phyloP scores from a whole-genome alignment of 2,329 filamentous ascomycete species.

The Mariannaea elegans region DNA sequence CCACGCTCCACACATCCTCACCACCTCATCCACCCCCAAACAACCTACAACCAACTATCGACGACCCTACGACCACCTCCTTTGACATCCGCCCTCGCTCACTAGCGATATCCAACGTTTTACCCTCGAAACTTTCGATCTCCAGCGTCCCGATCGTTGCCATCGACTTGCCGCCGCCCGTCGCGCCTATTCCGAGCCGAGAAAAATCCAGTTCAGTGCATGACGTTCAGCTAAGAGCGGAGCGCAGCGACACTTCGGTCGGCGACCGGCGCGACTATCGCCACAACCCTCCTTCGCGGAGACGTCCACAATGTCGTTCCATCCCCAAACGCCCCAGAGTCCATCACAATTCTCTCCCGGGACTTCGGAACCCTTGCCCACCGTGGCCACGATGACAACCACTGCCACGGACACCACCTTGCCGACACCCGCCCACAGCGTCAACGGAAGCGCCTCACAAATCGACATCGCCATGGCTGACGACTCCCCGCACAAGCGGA shows the following conservation, averaged over 20 bases:
- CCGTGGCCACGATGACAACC: slow-evolving; percentile 60
- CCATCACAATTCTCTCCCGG: slow-evolving; percentile 69
- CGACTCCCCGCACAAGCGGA: slow-evolving; percentile 68
- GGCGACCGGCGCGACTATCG: slow-evolving; percentile 46
- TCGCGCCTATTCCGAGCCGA: slow-evolving; percentile 34
- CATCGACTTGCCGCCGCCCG: slow-evolving; percentile 23
- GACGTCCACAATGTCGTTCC: slow-evolving; percentile 69
- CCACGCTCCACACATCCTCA: slow-evolving; percentile 40
- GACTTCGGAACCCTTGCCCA: slow-evolving; percentile 60
- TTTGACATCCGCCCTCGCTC: slow-evolving; percentile 38
- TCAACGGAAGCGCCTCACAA: slow-evolving; percentile 63
- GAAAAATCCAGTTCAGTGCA: slow-evolving; percentile 43
- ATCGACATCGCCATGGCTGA: slow-evolving; percentile 59
- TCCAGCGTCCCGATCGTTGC: slow-evolving; percentile 10
- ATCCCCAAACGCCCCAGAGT: slow-evolving; percentile 74
- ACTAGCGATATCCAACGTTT: slow-evolving; percentile 37
- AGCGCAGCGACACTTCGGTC: slow-evolving; percentile 47
- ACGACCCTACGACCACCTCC: slow-evolving; percentile 36
- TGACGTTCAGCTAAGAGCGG: slow-evolving; percentile 44
- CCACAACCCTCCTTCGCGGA: slow-evolving; percentile 43
- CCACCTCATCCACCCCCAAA: slow-evolving; percentile 41
- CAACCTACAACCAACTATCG: slow-evolving; percentile 41
- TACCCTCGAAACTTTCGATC: slow-evolving; percentile 26
- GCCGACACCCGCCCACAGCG: slow-evolving; percentile 70
- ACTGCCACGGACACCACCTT: slow-evolving; percentile 61